Conservation (phyloP, 371 early-diverging fungal species). For the Circinella minor region DNA sequence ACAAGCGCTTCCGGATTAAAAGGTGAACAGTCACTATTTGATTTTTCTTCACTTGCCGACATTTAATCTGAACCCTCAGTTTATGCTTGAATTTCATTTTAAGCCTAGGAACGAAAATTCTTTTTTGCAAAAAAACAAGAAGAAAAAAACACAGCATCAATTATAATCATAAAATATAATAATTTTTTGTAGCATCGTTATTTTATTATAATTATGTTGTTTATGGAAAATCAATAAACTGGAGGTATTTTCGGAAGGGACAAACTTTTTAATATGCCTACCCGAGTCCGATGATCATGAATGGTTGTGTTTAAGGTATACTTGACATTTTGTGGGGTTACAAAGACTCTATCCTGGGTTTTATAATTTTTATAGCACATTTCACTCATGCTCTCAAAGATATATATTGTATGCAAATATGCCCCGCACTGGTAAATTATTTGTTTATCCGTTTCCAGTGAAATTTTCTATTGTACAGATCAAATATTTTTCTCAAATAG, state of each 20-base stretch:
- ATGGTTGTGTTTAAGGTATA: neutral
- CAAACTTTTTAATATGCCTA: neutral
- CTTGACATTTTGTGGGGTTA: neutral
- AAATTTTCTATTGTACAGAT: too few relatives aligned
- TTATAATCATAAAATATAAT: too few relatives aligned
- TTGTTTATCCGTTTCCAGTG: too few relatives aligned
- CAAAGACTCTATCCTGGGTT: neutral
- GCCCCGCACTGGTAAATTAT: too few relatives aligned
- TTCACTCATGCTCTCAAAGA: neutral
- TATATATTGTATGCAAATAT: too few relatives aligned
- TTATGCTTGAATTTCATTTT: neutral
- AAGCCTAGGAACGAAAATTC: too few relatives aligned
- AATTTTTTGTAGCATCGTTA: too few relatives aligned
- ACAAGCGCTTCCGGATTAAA: neutral
- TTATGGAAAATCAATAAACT: neutral
- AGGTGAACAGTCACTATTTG: neutral
- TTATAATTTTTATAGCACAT: neutral
- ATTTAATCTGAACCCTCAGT: neutral
- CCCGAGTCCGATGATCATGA: slow-evolving; percentile 6
- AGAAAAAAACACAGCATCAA: too few relatives aligned
- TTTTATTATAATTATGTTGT: too few relatives aligned
- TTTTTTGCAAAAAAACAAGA: too few relatives aligned
- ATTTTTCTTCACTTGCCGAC: neutral
- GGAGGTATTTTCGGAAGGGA: neutral
- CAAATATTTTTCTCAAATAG: too few relatives aligned